Base-by-base conservation (phyloP, 495 filamentous ascomycete species). In the Hyaloscypha bicolor region DNA sequence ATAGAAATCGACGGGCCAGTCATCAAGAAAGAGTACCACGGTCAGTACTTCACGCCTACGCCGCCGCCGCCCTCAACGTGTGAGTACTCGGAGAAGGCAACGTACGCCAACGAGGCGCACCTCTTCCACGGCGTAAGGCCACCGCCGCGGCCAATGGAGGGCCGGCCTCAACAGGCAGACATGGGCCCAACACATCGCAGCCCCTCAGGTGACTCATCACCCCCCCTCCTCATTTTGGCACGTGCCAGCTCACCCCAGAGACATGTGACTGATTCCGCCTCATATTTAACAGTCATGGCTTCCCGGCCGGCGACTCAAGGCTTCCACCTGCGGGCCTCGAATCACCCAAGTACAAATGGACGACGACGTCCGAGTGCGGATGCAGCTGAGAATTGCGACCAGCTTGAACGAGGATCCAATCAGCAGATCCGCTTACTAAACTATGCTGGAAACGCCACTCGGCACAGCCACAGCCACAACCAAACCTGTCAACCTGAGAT, bases 11-110 rank as follows among this genome's bases (percentile, higher is more conserved):
- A 59, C 6, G 9, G 11, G 12, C 29, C 64, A 53, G 64, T 67
- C 55, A 59, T 67, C 29, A 67, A 67, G 45, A 67, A 42, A 60
- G 64, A 67, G 53, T n/a, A 11, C 22, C 11, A 25, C 55, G 53
- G 39, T 6, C 55, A 60, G 55, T 35, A 29, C 25, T 53, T 37
- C 33, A 37, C 39, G 56, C 32, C 62, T 21, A 22, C 33, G 31
- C 64, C 56, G 30, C 22, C 51, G 22, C 25, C 25, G 25, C 25
- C 25, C 30, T 25, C 57, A 37, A 55, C 25, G 31, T 25, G 25
- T 51, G 52, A 37, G 52, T 64, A 22, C 22, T 6, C 45, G 21
- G 35, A 35, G 19, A 37, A 58, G 51, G 19, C 63, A n/a, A 9
- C 32, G 4, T 39, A 37, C 30, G 2, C 19, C 12, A 33, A 52